Evolutionary conservation across 441 rosid genomes (phyloP).

Genomic region (Syzygium syzygioides): DNA sequence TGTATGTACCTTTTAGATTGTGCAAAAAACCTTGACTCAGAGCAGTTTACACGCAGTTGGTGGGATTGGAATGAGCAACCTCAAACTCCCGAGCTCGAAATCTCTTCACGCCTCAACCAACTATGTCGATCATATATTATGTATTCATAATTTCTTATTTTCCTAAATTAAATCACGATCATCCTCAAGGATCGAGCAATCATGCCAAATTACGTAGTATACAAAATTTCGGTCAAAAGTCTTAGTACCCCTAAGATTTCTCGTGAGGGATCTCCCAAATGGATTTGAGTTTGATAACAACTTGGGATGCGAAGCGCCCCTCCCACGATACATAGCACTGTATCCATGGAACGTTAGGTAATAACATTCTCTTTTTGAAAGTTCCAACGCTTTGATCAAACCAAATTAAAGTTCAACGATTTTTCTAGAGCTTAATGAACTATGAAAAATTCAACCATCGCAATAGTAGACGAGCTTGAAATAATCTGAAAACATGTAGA

Average conservation of each 20-base stretch:
- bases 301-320: background rate
- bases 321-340: background rate
- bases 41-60: fast-evolving
- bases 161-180: background rate
- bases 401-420: background rate
- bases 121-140: background rate
- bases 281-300: background rate
- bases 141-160: too few relatives aligned
- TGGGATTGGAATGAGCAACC: fast-evolving
- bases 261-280: background rate
- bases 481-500: background rate
- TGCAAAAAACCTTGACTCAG: background rate
- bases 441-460: background rate
- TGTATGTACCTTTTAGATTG: background rate
- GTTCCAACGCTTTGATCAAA: background rate
- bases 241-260: background rate
- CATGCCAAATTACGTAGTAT: background rate
- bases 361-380: background rate
- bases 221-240: background rate
- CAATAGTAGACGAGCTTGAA: background rate
- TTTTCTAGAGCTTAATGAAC: background rate
- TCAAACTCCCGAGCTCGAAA: background rate
- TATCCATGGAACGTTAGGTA: background rate
- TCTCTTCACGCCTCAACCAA: background rate
- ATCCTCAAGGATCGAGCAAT: background rate